Percentiles rank a stretch among this genome's conserved stretches.
phyloP scores from a whole-genome alignment of 2,329 filamentous ascomycete species.

The Aureobasidium mangrovei region DNA sequence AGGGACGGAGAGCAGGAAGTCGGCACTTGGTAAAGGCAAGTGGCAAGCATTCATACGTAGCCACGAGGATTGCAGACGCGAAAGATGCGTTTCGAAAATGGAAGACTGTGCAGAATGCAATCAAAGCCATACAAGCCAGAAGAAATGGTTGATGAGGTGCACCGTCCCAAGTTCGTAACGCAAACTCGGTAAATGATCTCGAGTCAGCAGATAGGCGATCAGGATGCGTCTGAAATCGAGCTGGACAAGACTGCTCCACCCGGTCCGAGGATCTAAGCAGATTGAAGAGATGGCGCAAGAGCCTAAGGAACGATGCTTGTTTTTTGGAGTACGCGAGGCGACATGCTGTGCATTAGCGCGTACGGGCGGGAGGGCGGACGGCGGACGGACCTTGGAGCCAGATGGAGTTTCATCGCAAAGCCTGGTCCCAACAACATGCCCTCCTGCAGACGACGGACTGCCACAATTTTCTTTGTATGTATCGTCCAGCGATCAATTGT shows the following conservation, averaged over 20 bases:
- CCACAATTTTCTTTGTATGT: not conserved
- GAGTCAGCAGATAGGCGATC: not conserved
- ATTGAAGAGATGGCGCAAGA: conserved; percentile 1
- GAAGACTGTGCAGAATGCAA: conserved; percentile 2
- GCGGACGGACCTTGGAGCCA: too few relatives aligned
- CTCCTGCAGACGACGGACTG: not conserved
- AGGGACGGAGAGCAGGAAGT: not conserved
- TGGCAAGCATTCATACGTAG: not conserved
- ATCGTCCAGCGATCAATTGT: not conserved
- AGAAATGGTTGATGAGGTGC: not conserved
- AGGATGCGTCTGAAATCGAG: conserved; percentile 1
- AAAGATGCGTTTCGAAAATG: conserved; percentile 6
- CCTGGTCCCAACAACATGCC: conserved; percentile 7
- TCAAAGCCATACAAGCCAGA: not conserved
- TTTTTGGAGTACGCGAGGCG: too few relatives aligned
- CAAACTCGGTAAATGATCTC: not conserved
- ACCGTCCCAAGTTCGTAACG: not conserved
- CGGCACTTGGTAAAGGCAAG: not conserved
- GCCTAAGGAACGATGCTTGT: not conserved
- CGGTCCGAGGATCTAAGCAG: not conserved
- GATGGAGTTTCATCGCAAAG: too few relatives aligned
- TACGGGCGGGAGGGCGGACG: too few relatives aligned
- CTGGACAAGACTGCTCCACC: conserved; percentile 4
- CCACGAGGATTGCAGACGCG: not conserved
- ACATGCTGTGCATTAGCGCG: too few relatives aligned